A percentile compares a stretch with the other conserved stretches of the same genome.
Evolutionary conservation across 2,329 filamentous ascomycete genomes (phyloP).

Genomic region (Claviceps sp.): DNA sequence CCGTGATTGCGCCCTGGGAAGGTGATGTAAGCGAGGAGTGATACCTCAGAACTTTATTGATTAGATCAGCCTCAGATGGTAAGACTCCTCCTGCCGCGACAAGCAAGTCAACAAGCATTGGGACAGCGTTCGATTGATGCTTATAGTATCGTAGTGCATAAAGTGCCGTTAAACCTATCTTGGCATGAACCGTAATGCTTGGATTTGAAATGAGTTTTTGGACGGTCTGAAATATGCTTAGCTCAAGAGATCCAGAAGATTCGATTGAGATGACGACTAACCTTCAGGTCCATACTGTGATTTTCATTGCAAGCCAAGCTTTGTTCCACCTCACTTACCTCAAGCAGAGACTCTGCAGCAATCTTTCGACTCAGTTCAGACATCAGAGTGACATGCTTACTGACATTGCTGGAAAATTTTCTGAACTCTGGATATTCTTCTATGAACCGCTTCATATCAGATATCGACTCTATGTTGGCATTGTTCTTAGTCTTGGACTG

Average conservation of each 20-base stretch:
- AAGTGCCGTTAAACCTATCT: conserved; percentile 81
- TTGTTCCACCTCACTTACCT: conserved; percentile 94
- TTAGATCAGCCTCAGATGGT: conserved; percentile 59
- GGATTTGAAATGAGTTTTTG: conserved; percentile 78
- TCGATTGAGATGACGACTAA: conserved; percentile 21
- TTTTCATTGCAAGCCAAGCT: conserved; percentile 95
- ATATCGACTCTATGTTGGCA: conserved; percentile 90
- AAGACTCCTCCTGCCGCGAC: conserved; percentile 72
- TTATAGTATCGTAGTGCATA: conserved; percentile 90
- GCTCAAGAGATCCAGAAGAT: background rate
- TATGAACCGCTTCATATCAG: conserved; percentile 98
- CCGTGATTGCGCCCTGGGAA: conserved; percentile 65
- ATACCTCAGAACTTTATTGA: conserved; percentile 72
- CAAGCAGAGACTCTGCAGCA: conserved; percentile 73
- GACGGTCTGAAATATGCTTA: conserved; percentile 44
- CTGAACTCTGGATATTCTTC: conserved; percentile 98
- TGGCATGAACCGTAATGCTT: conserved; percentile 64
- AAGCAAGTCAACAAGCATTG: conserved; percentile 77
- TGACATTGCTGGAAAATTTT: conserved; percentile 93
- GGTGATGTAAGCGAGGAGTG: conserved; percentile 70
- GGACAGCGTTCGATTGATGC: conserved; percentile 68
- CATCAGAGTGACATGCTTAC: conserved; percentile 93
- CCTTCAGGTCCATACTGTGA: conserved; percentile 81
- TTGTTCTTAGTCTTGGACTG: conserved; percentile 95
- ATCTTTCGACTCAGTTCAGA: conserved; percentile 85